Percentiles rank a stretch among this genome's conserved stretches.
These are phyloP conservation scores for Fraxinus pennsylvanica DNA, from an alignment of 257 asterid genomes.

Conservation along the genomic window DNA sequence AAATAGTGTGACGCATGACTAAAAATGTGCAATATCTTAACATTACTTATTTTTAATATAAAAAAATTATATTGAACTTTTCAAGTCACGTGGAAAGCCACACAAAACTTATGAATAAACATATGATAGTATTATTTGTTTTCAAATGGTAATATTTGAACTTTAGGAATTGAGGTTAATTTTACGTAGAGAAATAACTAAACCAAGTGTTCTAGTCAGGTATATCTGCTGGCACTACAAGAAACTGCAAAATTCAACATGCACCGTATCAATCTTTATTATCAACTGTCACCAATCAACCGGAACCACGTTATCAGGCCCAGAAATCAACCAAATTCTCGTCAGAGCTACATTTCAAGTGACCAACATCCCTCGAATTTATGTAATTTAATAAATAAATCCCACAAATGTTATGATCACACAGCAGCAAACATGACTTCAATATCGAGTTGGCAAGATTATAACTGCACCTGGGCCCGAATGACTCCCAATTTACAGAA, in stretches of 20 bases:
- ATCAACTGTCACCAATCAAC: not conserved
- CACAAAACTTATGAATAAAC: too few species aligned
- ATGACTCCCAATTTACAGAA: constrained; percentile 44
- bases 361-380: not conserved
- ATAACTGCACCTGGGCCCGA: constrained; percentile 19
- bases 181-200: too few species aligned
- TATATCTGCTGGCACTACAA: not conserved
- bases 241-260: not conserved
- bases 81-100: too few species aligned
- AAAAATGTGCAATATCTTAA: too few species aligned
- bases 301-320: not conserved
- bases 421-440: constrained; percentile 2
- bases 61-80: too few species aligned
- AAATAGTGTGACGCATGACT: too few species aligned
- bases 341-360: not conserved
- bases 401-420: not conserved
- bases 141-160: too few species aligned
- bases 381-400: not conserved
- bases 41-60: too few species aligned
- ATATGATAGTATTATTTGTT: too few species aligned
- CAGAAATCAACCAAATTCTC: not conserved
- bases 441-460: constrained; percentile 17
- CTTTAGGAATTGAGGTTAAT: too few species aligned
- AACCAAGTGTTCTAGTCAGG: not conserved
- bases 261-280: not conserved